A percentile compares a stretch with the other conserved stretches of the same genome.
phyloP scores from a whole-genome alignment of 2,329 filamentous ascomycete genomes.

The Paecilomyces dactylethromorphus region DNA sequence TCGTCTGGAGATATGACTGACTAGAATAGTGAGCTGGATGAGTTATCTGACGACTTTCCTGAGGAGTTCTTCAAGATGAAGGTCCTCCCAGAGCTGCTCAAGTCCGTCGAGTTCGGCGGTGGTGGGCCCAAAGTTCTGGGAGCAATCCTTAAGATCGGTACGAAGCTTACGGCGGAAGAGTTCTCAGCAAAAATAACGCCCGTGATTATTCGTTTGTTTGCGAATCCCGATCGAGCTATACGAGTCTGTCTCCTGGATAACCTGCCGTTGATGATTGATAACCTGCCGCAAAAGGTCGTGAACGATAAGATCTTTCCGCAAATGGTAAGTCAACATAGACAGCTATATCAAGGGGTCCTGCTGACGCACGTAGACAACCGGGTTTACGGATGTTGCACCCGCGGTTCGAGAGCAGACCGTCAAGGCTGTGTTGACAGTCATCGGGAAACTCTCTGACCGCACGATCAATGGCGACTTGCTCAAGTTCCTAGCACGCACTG shows the following conservation, averaged over 20 bases:
- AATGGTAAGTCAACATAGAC: constrained; percentile 52
- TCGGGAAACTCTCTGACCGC: constrained; percentile 84
- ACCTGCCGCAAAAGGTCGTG: constrained; percentile 77
- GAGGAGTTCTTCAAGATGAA: constrained; percentile 99
- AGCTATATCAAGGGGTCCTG: neutral
- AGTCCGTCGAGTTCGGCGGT: constrained; percentile 96
- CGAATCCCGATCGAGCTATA: constrained; percentile 84
- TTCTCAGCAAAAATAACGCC: constrained; percentile 80
- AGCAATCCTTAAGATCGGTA: constrained; percentile 83
- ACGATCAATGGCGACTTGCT: constrained; percentile 90
- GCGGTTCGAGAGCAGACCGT: constrained; percentile 92
- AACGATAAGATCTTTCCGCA: constrained; percentile 97
- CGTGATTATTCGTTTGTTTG: constrained; percentile 78
- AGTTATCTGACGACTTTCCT: constrained; percentile 86
- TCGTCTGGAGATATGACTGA: neutral
- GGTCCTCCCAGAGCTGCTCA: constrained; percentile 88
- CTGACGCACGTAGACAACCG: constrained; percentile 60
- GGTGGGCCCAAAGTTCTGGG: constrained; percentile 86
- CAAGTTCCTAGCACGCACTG: constrained; percentile 85
- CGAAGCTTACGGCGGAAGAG: constrained; percentile 82
- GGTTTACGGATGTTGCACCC: constrained; percentile 86
- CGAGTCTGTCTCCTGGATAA: constrained; percentile 87
- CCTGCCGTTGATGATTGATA: constrained; percentile 84
- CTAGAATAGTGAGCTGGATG: constrained; percentile 62
- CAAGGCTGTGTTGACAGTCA: constrained; percentile 82